Base-by-base conservation (phyloP, 176 grass and related monocot species). In the Alopecurus myosuroides region DNA sequence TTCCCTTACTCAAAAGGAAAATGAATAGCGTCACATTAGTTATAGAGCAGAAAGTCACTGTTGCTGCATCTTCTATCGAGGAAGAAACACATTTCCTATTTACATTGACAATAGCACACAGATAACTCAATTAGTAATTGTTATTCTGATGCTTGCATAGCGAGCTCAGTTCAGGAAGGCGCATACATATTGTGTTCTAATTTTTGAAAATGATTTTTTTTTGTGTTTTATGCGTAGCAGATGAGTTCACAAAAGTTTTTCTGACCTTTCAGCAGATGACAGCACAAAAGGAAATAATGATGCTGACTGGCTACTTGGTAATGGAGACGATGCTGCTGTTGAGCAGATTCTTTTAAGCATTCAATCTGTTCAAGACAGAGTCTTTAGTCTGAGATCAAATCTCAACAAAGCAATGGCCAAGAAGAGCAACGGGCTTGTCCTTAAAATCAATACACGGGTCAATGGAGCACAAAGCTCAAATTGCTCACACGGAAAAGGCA, bases 261-360 rank as follows among this genome's bases (percentile, higher is more conserved):
- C 6, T 87, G 35, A 67, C 5, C 33, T 72, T 88, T 74, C 82
- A 94, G 91, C 76, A 39, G 96, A 98, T 82, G 91, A 95, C 60
- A 90, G 80, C 70, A 88, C 80, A 11, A 95, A 84, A 84, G 93
- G 86, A 61, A 94, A 89, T 50, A 91, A 92, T 42, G 91, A 92
- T 26, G 81, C 87, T n/a, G 85, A 98, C 64, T 98, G 93, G 93
- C 80, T 98, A 68, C 90, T 90, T 85, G 89, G 89, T 76, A 90
- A 88, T 42, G 86, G 89, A 76, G 73, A 77, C 22, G 93, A 94
- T 89, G 50, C 66, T 81, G 83, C 81, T 77, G 62, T 90, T 12
- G 89, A 95, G 82, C 86, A 89, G 35, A 82, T 98, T 82, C 93
- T 98, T 90, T 75, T 94, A 84, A 94, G 81, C 81, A 95, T 98